Base-by-base conservation (phyloP, 2,329 filamentous ascomycete genomes). In the Pseudogymnoascus sp. region DNA sequence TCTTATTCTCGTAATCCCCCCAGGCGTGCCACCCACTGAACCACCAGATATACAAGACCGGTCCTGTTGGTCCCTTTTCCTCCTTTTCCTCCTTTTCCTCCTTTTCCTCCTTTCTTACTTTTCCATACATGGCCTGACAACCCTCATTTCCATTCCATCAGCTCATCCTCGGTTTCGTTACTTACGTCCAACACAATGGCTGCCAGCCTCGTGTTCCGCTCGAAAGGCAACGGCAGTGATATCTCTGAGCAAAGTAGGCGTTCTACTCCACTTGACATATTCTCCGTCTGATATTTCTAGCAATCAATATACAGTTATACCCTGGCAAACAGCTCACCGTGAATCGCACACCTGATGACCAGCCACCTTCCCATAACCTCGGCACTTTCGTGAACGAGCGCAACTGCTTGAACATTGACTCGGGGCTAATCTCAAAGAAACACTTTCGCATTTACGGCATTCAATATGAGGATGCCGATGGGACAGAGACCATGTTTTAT, bases 401-500 rank as follows among this genome's bases (percentile, higher is more conserved):
- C 47, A 54, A n/a, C 47, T 34, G 51, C 51, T 7, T 36, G 29
- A 16, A 34, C 26, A n/a, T 61, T 16, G 36, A 40, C 34, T 61
- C 21, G 4, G 8, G 69, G 0, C 62, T 67, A 8, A 75, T 85
- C 18, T 85, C 83, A 1, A 78, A 81, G 61, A 76, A 78, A 26
- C 83, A 85, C 62, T 81, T 83, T 66, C 80, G 84, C 67, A 74
- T 85, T 34, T 86, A 84, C 69, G 79, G 79, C 1, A 73, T 85
- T 42, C 70, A 79, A 8, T 83, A 83, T 65, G 81, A 84, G 21
- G 69, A 73, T 16, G 68, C 70, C 18, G 57, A 68, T n/a, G 29
- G 63, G 4, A 29, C 34, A 31, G 62, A 47, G 23, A 74, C 75
- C 4, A 72, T 83, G 62, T 71, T 85, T 42, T 86, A 84, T 66